Percentiles rank a stretch among this genome's conserved stretches.
These are phyloP conservation scores for Aspergillus costaricaensis DNA, from an alignment of 2,329 filamentous ascomycete genomes.

Conservation along the genomic window DNA sequence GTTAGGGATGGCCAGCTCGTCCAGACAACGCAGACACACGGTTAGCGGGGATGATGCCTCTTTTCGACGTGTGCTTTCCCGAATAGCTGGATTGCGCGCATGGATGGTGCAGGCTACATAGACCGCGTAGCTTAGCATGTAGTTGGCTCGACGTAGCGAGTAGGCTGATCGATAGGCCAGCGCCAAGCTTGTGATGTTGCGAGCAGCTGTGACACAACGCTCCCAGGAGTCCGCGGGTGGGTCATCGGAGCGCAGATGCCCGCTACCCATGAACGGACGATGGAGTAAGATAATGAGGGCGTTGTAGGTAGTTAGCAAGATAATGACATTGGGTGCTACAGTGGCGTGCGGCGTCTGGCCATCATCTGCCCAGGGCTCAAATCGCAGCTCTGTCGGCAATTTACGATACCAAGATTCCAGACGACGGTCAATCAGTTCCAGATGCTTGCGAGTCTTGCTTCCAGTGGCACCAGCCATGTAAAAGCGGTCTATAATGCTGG, in stretches of 20 bases:
- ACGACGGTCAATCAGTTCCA: conserved; percentile 28
- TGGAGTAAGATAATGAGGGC: conserved; percentile 50
- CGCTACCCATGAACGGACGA: conserved; percentile 45
- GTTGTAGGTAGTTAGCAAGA: conserved; percentile 41
- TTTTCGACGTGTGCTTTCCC: conserved; percentile 6
- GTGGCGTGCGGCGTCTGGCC: conserved; percentile 6
- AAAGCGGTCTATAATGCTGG: conserved; percentile 39
- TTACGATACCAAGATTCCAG: conserved; percentile 30
- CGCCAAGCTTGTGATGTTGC: conserved; percentile 40
- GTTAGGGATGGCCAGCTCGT: conserved; percentile 12
- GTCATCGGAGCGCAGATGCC: conserved; percentile 28
- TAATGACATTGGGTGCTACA: conserved; percentile 35
- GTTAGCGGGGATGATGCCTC: conserved; percentile 5
- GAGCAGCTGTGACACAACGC: conserved; percentile 38
- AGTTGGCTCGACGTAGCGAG: conserved; percentile 44
- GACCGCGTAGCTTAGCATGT: conserved; percentile 46
- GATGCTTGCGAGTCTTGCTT: conserved; percentile 20
- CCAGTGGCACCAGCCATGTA: conserved; percentile 34
- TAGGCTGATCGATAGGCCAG: conserved; percentile 42
- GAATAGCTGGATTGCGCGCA: conserved; percentile 34
- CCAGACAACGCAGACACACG: conserved; percentile 3
- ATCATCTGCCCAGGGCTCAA: conserved; percentile 29
- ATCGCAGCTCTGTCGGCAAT: conserved; percentile 21
- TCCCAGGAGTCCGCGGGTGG: conserved; percentile 30
- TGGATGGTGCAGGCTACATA: conserved; percentile 49